Evolutionary conservation across 306 rosid species (phyloP).

Genomic region (Lathyrus aphaca): DNA sequence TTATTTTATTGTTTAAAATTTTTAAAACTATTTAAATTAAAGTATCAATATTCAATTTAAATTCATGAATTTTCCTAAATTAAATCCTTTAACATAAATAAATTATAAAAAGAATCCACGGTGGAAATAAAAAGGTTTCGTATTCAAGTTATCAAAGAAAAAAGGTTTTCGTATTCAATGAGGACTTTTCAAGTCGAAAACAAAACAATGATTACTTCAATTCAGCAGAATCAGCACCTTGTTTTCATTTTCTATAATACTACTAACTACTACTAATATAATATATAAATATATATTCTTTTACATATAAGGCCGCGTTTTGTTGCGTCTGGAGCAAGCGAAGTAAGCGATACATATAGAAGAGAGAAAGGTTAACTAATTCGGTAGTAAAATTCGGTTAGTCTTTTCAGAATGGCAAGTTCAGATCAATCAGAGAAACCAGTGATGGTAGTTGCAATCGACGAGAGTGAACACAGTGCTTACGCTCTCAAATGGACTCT

Average conservation of each 20-base stretch:
- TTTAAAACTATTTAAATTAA: too few species aligned
- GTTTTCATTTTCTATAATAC: neutral
- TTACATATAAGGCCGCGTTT: neutral
- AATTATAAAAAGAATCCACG: too few species aligned
- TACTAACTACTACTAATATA: neutral
- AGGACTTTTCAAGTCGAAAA: neutral
- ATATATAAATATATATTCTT: neutral
- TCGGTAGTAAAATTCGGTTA: neutral
- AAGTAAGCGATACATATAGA: neutral
- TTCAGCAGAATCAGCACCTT: neutral
- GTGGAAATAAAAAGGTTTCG: too few species aligned
- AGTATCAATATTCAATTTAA: too few species aligned
- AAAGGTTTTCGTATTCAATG: neutral
- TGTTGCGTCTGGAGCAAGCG: neutral
- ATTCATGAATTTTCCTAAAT: too few species aligned
- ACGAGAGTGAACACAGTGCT: conserved; percentile 67
- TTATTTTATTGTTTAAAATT: too few species aligned
- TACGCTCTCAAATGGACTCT: conserved; percentile 68
- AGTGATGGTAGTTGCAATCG: conserved; percentile 71
- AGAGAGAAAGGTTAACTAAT: neutral
- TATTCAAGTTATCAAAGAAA: neutral
- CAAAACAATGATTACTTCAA: neutral
- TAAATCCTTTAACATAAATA: too few species aligned
- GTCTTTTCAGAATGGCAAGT: conserved; percentile 30
- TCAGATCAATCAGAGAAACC: conserved; percentile 45